Conservation (phyloP, 306 rosid genomes). For the Medicago lupulina region DNA sequence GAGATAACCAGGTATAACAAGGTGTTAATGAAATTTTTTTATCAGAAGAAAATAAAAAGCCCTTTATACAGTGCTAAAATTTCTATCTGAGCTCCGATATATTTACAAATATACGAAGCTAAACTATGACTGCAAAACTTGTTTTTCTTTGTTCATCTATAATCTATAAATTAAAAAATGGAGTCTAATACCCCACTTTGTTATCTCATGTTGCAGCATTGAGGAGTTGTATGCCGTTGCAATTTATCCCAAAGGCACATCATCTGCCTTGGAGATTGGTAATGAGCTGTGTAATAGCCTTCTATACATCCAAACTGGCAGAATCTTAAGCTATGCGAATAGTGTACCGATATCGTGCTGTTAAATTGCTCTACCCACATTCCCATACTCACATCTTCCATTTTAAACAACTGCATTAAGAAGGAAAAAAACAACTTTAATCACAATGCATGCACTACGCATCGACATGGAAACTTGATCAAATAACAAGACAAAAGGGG, state of each 20-base stretch:
- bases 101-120: constrained; percentile 55
- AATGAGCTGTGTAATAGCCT: constrained; percentile 80
- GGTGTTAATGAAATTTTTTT: background rate
- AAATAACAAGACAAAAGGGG: constrained; percentile 9
- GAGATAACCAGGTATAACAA: background rate
- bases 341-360: constrained; percentile 63
- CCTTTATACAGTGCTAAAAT: constrained; percentile 49
- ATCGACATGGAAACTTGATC: constrained; percentile 1
- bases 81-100: constrained; percentile 49
- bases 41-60: constrained; percentile 38
- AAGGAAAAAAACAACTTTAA: constrained; percentile 17
- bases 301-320: constrained; percentile 92
- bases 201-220: constrained; percentile 90
- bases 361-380: constrained; percentile 90
- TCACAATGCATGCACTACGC: background rate
- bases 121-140: constrained; percentile 67
- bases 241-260: constrained; percentile 79
- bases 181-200: constrained; percentile 20
- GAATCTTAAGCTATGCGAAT: constrained; percentile 71
- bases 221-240: constrained; percentile 55
- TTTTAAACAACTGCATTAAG: constrained; percentile 76
- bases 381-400: constrained; percentile 99
- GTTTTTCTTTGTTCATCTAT: constrained; percentile 40
- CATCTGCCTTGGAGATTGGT: constrained; percentile 95
- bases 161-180: constrained; percentile 35